Evolutionary conservation across 768 basidiomycete species (phyloP).

Genomic region (Boletus insuetus): DNA sequence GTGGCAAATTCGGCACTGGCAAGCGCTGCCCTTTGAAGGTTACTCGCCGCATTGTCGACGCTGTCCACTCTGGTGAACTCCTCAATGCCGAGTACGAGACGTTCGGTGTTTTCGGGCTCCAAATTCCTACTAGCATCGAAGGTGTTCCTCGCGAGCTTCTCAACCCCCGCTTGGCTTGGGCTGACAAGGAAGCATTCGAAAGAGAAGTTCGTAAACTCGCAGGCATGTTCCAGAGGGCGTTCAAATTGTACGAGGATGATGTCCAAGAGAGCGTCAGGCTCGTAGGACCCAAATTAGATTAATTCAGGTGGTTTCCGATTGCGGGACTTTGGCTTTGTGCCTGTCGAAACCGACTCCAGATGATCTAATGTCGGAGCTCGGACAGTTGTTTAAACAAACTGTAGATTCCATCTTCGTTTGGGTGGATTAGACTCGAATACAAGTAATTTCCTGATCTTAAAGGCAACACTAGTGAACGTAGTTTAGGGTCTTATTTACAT

Average conservation of each 20-base stretch:
- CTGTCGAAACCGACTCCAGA: not conserved
- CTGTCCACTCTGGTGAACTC: slow-evolving; percentile 92
- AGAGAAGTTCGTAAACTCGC: slow-evolving; percentile 85
- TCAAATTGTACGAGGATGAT: slow-evolving; percentile 86
- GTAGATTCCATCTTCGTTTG: not conserved
- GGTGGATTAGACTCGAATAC: not conserved
- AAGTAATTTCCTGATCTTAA: not conserved
- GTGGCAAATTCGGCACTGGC: slow-evolving; percentile 89
- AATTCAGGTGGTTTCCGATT: not conserved
- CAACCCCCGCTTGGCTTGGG: slow-evolving; percentile 86
- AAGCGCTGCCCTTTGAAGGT: slow-evolving; percentile 95
- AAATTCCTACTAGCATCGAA: slow-evolving; percentile 77
- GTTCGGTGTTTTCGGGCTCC: slow-evolving; percentile 79
- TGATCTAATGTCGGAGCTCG: not conserved
- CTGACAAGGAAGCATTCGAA: slow-evolving; percentile 85
- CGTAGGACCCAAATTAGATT: slow-evolving; percentile 64
- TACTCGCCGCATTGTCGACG: slow-evolving; percentile 95
- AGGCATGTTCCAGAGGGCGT: slow-evolving; percentile 93
- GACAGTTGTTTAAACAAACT: slow-evolving; percentile 1
- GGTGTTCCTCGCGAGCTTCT: slow-evolving; percentile 91
- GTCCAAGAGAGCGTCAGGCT: slow-evolving; percentile 75
- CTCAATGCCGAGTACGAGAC: slow-evolving; percentile 84
- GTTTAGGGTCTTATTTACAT: too few relatives aligned
- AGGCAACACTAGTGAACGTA: not conserved
- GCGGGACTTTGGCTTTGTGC: not conserved